Percentiles rank a stretch among this genome's conserved stretches.
These are phyloP conservation scores for Botrytis sinoallii DNA, from an alignment of 2,329 filamentous ascomycete genomes.

Conservation along the genomic window DNA sequence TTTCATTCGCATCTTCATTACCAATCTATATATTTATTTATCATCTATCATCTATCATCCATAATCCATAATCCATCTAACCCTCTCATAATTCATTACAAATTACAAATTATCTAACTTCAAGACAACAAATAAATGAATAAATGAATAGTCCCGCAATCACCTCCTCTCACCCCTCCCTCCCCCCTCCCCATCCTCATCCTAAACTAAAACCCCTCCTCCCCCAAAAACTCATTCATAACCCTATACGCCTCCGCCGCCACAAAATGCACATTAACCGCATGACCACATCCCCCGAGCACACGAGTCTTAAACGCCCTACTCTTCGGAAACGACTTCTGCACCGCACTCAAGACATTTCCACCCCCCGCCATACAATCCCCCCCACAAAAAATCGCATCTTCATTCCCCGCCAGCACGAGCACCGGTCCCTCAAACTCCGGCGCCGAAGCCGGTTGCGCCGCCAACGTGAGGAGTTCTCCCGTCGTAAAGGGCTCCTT, in stretches of 20 bases:
- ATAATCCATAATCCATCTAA: background rate
- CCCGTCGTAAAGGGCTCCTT: constrained; percentile 8
- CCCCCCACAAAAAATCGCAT: constrained; percentile 8
- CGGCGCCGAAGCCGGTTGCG: background rate
- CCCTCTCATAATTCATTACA: background rate
- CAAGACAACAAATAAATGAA: background rate
- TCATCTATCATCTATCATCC: background rate
- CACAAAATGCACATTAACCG: constrained; percentile 16
- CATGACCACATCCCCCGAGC: background rate
- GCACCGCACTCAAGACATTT: background rate
- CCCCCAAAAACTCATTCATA: constrained; percentile 16
- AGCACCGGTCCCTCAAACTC: constrained; percentile 1
- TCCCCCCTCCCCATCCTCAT: background rate
- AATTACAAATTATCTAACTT: background rate
- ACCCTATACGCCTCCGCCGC: constrained; percentile 9
- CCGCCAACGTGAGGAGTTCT: background rate
- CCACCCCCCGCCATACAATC: background rate
- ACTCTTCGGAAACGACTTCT: background rate
- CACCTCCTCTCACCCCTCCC: no score
- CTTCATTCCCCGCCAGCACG: constrained; percentile 2
- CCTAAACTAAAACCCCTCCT: background rate
- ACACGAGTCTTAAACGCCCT: background rate
- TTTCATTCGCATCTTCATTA: no score
- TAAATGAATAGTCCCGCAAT: background rate
- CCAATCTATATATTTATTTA: background rate